Conservation (phyloP, 208 protist species). For the Leptomonas pyrrhocoris region DNA sequence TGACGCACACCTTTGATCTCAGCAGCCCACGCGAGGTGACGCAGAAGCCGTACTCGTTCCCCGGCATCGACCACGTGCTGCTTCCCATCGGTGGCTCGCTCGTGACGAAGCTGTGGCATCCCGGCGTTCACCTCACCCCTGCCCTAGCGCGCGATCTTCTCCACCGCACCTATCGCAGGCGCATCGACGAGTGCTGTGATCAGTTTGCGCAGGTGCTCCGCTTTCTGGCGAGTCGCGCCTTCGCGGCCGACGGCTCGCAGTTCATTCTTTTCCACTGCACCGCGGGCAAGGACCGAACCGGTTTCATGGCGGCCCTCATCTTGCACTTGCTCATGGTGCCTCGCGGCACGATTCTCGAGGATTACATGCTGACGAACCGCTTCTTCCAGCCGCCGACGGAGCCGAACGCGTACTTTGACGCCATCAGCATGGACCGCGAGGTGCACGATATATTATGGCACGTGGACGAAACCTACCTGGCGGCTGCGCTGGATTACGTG, state of each 20-base stretch:
- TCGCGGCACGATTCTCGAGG: constrained; percentile 32
- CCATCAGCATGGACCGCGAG: neutral
- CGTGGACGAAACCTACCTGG: constrained; percentile 27
- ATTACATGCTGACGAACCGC: constrained; percentile 52
- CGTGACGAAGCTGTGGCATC: constrained; percentile 17
- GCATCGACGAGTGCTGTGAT: constrained; percentile 35
- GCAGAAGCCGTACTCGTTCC: constrained; percentile 32
- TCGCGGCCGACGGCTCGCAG: constrained; percentile 7
- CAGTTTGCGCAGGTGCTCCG: constrained; percentile 15
- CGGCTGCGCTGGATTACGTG: constrained; percentile 19
- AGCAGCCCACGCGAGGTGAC: constrained; percentile 28
- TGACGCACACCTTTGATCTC: constrained; percentile 46
- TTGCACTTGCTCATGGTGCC: constrained; percentile 41
- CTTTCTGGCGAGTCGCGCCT: constrained; percentile 30
- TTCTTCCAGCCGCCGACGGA: constrained; percentile 17
- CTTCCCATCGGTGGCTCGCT: constrained; percentile 25
- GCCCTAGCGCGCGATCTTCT: constrained; percentile 12
- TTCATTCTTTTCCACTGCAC: constrained; percentile 60
- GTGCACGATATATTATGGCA: constrained; percentile 31
- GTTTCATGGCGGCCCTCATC: constrained; percentile 38
- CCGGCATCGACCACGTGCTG: constrained; percentile 26
- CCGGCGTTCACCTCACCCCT: neutral
- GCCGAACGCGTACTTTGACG: constrained; percentile 11
- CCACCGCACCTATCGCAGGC: constrained; percentile 19
- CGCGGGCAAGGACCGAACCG: constrained; percentile 64